These are phyloP conservation scores for Ogataea paraovalis DNA, from an alignment of 805 yeast genomes.

Conservation along the genomic window DNA sequence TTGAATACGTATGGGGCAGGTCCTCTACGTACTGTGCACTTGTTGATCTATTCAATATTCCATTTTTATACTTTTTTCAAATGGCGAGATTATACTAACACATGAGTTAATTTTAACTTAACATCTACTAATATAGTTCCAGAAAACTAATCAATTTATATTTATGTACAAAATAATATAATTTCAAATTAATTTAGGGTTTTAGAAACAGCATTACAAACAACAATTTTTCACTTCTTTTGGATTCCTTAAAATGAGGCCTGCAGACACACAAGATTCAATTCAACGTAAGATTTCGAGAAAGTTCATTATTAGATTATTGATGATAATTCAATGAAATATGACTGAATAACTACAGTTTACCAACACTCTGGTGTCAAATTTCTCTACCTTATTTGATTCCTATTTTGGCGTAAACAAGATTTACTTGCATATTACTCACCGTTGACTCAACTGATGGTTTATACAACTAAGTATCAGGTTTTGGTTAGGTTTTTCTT, in stretches of 20 bases:
- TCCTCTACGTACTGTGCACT: background rate
- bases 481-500: background rate
- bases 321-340: background rate
- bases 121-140: constrained; percentile 39
- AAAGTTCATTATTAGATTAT: background rate
- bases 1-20: background rate
- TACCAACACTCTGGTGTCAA: constrained; percentile 93
- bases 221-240: background rate
- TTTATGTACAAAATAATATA: constrained; percentile 25
- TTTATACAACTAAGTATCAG: background rate
- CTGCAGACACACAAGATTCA: background rate
- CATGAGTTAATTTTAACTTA: constrained; percentile 6
- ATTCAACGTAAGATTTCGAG: background rate
- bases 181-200: constrained; percentile 26
- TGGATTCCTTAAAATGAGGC: background rate
- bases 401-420: constrained; percentile 93
- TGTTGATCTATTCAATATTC: no score
- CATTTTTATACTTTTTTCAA: no score
- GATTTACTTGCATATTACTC: constrained; percentile 68
- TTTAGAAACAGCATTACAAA: constrained; percentile 1
- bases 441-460: constrained; percentile 40
- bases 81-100: background rate
- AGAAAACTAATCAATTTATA: constrained; percentile 54
- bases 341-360: constrained; percentile 37
- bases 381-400: constrained; percentile 54